Evolutionary conservation across 2,329 filamentous ascomycete genomes (phyloP), one percentile per base, ranked within the genome.

Genomic region (Malbranchea zuffiana): DNA sequence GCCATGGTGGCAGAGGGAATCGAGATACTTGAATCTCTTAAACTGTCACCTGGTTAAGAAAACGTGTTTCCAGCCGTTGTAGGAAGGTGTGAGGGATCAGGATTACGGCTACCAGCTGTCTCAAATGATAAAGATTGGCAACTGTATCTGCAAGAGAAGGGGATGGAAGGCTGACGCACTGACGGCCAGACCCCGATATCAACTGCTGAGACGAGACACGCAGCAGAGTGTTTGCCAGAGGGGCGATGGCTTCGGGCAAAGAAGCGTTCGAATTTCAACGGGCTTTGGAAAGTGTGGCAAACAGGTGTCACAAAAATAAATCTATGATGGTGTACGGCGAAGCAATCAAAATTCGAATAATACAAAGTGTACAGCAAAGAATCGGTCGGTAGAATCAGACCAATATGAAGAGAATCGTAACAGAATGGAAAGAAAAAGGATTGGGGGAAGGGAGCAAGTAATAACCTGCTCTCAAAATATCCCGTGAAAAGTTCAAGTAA

Each of bases 61-160:
- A 46, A 46, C 45, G 45, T 47, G 45, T 47, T 40, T 29, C 44
- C 45, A 47, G 45, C 43, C 17, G 15, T 7, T 20, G 15, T n/a
- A 26, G 17, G 19, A 40, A 20, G 20, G 13, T 26, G 32, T 27
- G 21, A 32, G 23, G 13, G 24, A 39, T 19, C 6, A 19, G 6
- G 26, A 23, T 40, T 28, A 24, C 30, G 32, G 32, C 20, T 25
- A 24, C 15, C 6, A 35, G 12, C 32, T 35, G 29, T 29, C 26
- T 12, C 7, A 12, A 30, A 24, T 18, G n/a, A 17, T 20, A 30
- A 35, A 30, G 32, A 32, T 32, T 35, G 27, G 32, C 16, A 35
- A 28, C 24, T 27, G 27, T 8, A 16, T 13, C 12, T 32, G 19
- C 13, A 12, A 15, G 4, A n/a, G 15, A 25, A 8, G 6, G 21